Conservation (phyloP, 1,284 basidiomycete species). For the Macrocystidia cucumis region DNA sequence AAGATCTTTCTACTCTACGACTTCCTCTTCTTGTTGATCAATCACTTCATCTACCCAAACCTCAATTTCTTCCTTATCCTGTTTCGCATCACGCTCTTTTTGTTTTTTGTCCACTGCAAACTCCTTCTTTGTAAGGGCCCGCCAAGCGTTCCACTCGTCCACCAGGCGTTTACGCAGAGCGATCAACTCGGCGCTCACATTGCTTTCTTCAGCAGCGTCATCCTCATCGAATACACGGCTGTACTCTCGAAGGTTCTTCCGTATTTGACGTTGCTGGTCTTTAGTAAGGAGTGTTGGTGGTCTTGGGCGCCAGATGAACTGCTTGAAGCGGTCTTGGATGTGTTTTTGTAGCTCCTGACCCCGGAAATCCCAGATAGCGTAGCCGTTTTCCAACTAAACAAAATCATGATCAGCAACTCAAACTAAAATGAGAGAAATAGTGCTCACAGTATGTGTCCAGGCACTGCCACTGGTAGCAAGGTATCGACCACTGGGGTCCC, state of each 20-base stretch:
- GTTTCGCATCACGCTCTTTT: conserved; percentile 36
- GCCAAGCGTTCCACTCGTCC: conserved; percentile 99
- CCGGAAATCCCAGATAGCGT: conserved; percentile 96
- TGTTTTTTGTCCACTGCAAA: conserved; percentile 39
- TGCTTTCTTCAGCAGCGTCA: conserved; percentile 92
- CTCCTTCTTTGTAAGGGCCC: conserved; percentile 53
- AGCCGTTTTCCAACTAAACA: conserved; percentile 89
- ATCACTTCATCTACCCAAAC: conserved; percentile 89
- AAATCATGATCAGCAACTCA: conserved; percentile 6
- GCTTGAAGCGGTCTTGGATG: conserved; percentile 94
- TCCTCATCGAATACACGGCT: conserved; percentile 94
- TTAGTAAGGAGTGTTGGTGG: conserved; percentile 83
- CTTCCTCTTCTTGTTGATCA: conserved; percentile 83
- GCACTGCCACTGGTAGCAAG: conserved; percentile 91
- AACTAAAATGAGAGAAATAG: conserved; percentile 5
- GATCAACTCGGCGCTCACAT: conserved; percentile 89
- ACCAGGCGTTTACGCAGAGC: conserved; percentile 88
- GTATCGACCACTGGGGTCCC: conserved; percentile 97
- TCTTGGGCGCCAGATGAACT: conserved; percentile 97
- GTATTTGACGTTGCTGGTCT: conserved; percentile 84
- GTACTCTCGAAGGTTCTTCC: conserved; percentile 90
- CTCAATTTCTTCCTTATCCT: conserved; percentile 80
- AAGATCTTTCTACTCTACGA: conserved; percentile 47
- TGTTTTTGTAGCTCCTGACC: conserved; percentile 89
- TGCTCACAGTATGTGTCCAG: conserved; percentile 87